phyloP scores from a whole-genome alignment of 305 asterid genomes.

The Withania somnifera region DNA sequence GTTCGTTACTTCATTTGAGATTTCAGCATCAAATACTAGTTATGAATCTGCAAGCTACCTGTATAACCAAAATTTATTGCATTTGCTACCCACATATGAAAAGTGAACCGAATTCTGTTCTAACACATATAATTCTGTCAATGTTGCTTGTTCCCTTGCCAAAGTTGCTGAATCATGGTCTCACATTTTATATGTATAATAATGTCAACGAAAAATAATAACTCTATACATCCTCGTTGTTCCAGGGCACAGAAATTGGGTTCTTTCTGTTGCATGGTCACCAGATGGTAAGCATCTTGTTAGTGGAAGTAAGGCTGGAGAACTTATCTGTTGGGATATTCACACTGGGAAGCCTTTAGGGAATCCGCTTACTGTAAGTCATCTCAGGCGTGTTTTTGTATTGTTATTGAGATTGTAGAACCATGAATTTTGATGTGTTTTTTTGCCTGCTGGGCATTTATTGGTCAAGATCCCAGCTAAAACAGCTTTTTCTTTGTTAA shows the following conservation, averaged over 20 bases:
- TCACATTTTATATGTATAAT: neutral
- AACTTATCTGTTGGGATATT: slow-evolving; percentile 84
- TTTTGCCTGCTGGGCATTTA: neutral
- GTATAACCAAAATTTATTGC: neutral
- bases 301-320: slow-evolving; percentile 95
- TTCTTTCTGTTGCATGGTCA: slow-evolving; percentile 94
- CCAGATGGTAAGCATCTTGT: slow-evolving; percentile 87
- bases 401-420: neutral
- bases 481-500: neutral
- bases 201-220: neutral
- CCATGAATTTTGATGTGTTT: neutral
- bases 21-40: neutral
- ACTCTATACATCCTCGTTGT: neutral
- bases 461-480: neutral
- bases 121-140: neutral
- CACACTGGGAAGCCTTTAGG: slow-evolving; percentile 67
- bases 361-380: slow-evolving; percentile 64
- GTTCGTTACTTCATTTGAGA: neutral
- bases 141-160: neutral
- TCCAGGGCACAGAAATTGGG: slow-evolving; percentile 93
- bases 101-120: neutral
- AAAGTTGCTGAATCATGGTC: neutral
- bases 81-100: neutral
- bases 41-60: neutral
- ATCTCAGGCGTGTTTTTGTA: neutral